Base-by-base conservation (phyloP, 1,284 basidiomycete genomes). In the Cystobasidiaceae sp. region DNA sequence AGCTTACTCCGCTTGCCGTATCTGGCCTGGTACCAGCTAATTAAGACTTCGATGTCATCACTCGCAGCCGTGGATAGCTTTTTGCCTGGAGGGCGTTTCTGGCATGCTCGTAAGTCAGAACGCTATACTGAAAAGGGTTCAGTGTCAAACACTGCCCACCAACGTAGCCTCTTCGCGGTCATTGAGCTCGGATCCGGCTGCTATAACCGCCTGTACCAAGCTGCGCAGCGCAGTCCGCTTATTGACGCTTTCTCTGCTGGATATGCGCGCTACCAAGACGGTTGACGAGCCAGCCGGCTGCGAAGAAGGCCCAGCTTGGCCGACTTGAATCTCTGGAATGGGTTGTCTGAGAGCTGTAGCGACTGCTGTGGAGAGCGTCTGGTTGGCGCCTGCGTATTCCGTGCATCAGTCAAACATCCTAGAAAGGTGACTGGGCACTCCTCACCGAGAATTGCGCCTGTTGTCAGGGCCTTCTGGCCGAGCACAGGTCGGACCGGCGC, bases 31-130 rank as follows among this genome's bases (percentile, higher is more conserved):
- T 62, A 67, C 66, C 66, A 67, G 2, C 59, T 41, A 13, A 39
- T 27, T 17, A 63, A 48, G 3, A 55, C 52, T 9, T 34, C 44
- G 32, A 64, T 57, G 52, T 67, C 66, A 30, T 67, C 66, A 27
- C 11, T 28, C 19, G 61, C 61, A 6, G 28, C 30, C 52, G 49
- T 43, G 3, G 61, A 46, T 21, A 51, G 43, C 34, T 64, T 64
- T 15, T 51, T 51, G 4, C 51, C 61, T 21, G 37, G 30, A 7
- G 61, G 28, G n/a, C 44, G 37, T 44, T 32, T 23, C 51, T 55
- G 28, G 9, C 13, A 7, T n/a, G 5, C 37, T 58, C 13, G n/a
- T 59, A 23, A 33, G 56, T 25, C 28, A 19, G n/a, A 4, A 21
- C 5, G 9, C 28, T 34, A 15, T 37, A 4, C 19, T 25, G 4